phyloP scores from a whole-genome alignment of 2,329 filamentous ascomycete species.

The Clonostachys rosea region DNA sequence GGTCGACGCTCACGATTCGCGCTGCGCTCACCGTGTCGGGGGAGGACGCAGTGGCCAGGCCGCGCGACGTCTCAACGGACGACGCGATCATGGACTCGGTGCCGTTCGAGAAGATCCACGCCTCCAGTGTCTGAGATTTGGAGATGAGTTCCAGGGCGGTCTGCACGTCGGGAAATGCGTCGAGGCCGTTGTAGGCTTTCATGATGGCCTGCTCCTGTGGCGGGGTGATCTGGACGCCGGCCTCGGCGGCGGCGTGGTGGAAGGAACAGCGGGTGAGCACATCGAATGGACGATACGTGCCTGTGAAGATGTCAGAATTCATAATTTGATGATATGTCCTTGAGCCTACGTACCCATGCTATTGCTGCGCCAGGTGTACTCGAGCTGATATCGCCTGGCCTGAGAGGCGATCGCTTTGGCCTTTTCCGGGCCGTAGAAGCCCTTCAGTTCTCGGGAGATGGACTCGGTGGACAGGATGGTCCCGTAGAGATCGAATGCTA shows the following conservation, averaged over 20 bases:
- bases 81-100: slow-evolving; percentile 57
- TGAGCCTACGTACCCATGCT: slow-evolving; percentile 56
- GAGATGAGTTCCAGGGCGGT: slow-evolving; percentile 44
- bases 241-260: slow-evolving; percentile 58
- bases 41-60: slow-evolving; percentile 39
- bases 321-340: background rate
- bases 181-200: slow-evolving; percentile 59
- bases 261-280: slow-evolving; percentile 60
- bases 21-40: background rate
- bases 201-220: slow-evolving; percentile 47
- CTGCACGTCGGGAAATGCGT: slow-evolving; percentile 60
- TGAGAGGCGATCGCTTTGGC: slow-evolving; percentile 50
- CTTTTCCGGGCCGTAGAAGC: slow-evolving; percentile 51
- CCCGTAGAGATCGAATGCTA: slow-evolving; percentile 74
- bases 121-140: slow-evolving; percentile 28
- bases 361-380: slow-evolving; percentile 73
- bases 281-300: slow-evolving; percentile 43
- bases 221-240: slow-evolving; percentile 31
- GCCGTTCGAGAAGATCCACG: slow-evolving; percentile 69
- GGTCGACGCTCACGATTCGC: slow-evolving; percentile 57
- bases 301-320: slow-evolving; percentile 26
- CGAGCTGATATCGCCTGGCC: slow-evolving; percentile 68
- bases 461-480: slow-evolving; percentile 69
- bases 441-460: slow-evolving; percentile 54
- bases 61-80: slow-evolving; percentile 52